Base-by-base conservation (phyloP, 306 rosid genomes). In the Dalbergia cochinchinensis region DNA sequence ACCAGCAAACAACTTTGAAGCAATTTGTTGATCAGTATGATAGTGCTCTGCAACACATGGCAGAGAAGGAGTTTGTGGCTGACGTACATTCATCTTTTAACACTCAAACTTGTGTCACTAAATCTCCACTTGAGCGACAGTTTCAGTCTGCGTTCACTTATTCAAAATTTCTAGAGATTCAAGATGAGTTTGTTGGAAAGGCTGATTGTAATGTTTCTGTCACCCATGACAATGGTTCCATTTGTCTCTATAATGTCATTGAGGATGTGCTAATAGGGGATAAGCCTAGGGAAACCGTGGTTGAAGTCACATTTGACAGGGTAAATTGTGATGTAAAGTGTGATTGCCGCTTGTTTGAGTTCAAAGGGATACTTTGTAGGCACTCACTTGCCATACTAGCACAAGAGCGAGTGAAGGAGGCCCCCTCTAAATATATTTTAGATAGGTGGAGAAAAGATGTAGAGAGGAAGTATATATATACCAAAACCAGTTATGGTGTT, bases 351-450 rank as follows among this genome's bases (percentile, higher is more conserved):
- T 53, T 77, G 79, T 82, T 82, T 77, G 86, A 70, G 64, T 82
- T 82, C 65, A 82, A 7, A 77, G 86, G 86, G 47, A 71, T 82
- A 70, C 78, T 82, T 42, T 82, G 86, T 77, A 70, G 86, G 79
- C 86, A 82, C 74, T 76, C 82, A 3, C 85, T 82, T 70, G 85
- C 82, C 13, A 13, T 82, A 77, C 82, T 77, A 3, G 77, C 82
- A 6, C 82, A 71, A 65, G 86, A 82, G 57, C 72, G 82, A 77
- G 79, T 83, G 63, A 83, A 83, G 60, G 82, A 77, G 59, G 72
- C 72, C 26, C 82, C 86, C 3, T 55, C 58, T 65, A 83, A 47
- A 66, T 83, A 77, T 57, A 50, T 83, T 7, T 77, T 77, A 57
- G 82, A 83, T 20, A 83, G 79, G 15, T 83, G 86, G 86, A 83